Conservation (phyloP, 768 basidiomycete genomes). For the Baorangia bicolor region DNA sequence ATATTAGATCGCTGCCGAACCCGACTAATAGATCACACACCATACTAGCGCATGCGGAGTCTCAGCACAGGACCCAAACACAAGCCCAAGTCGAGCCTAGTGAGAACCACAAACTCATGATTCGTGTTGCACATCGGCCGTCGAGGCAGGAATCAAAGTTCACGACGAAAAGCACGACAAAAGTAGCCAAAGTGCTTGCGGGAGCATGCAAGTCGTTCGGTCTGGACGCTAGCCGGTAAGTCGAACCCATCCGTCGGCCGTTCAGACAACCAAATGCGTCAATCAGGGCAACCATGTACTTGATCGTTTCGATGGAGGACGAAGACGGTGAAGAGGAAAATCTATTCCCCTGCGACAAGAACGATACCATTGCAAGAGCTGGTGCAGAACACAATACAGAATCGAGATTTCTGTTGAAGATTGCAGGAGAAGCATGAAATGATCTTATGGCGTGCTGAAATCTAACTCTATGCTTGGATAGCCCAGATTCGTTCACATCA, state of each 20-base stretch:
- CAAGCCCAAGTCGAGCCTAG: conserved; percentile 3
- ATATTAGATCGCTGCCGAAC: not conserved
- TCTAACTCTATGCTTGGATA: conserved; percentile 1
- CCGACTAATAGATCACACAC: not conserved
- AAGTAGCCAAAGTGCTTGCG: conserved; percentile 27
- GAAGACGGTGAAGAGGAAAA: conserved; percentile 28
- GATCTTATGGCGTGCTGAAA: not conserved
- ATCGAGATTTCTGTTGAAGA: conserved; percentile 24
- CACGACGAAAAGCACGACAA: conserved; percentile 30
- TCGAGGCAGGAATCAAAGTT: conserved; percentile 34
- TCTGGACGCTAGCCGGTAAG: conserved; percentile 23
- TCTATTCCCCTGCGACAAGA: conserved; percentile 30
- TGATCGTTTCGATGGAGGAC: conserved; percentile 26
- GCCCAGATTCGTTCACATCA: not conserved
- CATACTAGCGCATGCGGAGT: conserved; percentile 1
- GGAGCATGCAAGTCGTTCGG: conserved; percentile 32
- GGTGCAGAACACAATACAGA: conserved; percentile 26
- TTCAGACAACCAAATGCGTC: not conserved
- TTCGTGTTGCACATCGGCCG: conserved; percentile 32
- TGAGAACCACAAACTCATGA: conserved; percentile 19
- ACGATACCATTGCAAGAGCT: conserved; percentile 26
- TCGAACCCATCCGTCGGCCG: not conserved
- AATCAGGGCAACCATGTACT: conserved; percentile 23
- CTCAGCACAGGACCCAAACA: not conserved
- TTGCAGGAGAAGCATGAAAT: conserved; percentile 22